phyloP scores from a whole-genome alignment of 371 early-diverging fungal genomes.

The Mucor racemosus region DNA sequence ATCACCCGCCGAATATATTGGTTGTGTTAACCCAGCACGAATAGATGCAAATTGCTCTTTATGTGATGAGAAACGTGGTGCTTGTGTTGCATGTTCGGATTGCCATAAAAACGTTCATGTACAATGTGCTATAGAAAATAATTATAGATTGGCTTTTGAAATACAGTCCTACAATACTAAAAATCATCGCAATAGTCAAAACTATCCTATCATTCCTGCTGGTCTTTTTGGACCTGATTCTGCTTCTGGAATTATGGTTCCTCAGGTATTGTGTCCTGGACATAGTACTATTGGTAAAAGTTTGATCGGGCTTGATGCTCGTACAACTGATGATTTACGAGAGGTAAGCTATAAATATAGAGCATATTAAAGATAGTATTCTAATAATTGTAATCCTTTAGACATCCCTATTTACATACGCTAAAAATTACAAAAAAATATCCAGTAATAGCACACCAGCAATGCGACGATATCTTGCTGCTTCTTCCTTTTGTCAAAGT shows the following conservation, averaged over 20 bases:
- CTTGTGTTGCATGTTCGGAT: constrained; percentile 46
- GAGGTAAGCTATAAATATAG: constrained; percentile 19
- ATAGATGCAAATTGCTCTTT: constrained; percentile 63
- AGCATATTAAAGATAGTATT: no score
- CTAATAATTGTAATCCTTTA: constrained; percentile 6
- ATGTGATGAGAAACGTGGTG: constrained; percentile 50
- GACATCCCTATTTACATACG: constrained; percentile 35
- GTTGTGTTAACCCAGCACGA: constrained; percentile 65
- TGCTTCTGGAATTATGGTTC: constrained; percentile 53
- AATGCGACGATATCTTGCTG: constrained; percentile 32
- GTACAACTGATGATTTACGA: constrained; percentile 25
- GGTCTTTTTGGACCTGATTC: constrained; percentile 27
- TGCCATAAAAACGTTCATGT: constrained; percentile 49
- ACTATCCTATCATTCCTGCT: constrained; percentile 28
- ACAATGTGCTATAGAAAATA: constrained; percentile 54
- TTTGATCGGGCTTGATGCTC: constrained; percentile 24
- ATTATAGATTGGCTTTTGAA: constrained; percentile 52
- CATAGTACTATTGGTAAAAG: constrained; percentile 35
- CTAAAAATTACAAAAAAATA: constrained; percentile 34
- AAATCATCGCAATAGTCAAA: constrained; percentile 7
- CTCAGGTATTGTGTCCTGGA: constrained; percentile 57
- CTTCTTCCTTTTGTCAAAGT: not conserved
- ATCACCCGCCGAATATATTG: constrained; percentile 81
- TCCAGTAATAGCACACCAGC: constrained; percentile 43
- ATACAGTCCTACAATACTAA: constrained; percentile 24